Evolutionary conservation across 805 yeast genomes (phyloP).

Genomic region (Yamadazyma nakazawae): DNA sequence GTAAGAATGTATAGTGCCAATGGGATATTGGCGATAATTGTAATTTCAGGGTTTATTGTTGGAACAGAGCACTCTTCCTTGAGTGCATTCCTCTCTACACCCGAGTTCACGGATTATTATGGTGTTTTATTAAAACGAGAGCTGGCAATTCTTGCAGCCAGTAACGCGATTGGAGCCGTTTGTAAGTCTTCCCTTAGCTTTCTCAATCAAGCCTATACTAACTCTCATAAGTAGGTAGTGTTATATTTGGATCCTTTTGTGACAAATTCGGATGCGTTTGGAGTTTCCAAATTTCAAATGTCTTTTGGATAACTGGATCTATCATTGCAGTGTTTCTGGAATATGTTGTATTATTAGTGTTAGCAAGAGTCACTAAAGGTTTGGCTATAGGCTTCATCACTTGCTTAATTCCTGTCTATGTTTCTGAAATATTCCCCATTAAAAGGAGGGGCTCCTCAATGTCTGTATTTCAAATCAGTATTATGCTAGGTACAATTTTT

Average conservation of each 20-base stretch:
- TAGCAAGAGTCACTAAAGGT: constrained; percentile 31
- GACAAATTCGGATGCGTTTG: constrained; percentile 27
- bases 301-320: constrained; percentile 29
- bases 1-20: constrained; percentile 17
- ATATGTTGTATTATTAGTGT: constrained; percentile 21
- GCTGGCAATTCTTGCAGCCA: constrained; percentile 22
- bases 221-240: constrained; percentile 23
- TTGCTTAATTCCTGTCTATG: constrained; percentile 30
- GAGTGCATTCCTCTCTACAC: constrained; percentile 18
- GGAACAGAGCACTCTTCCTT: constrained; percentile 29
- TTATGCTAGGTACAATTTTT: constrained; percentile 18
- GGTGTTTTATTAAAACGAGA: constrained; percentile 21
- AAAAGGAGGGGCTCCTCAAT: constrained; percentile 21
- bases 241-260: constrained; percentile 26
- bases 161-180: constrained; percentile 35
- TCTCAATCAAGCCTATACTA: not conserved
- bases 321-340: constrained; percentile 23
- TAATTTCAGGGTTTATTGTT: constrained; percentile 24
- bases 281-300: constrained; percentile 21
- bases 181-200: constrained; percentile 7
- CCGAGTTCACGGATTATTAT: constrained; percentile 19
- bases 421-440: constrained; percentile 26
- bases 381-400: constrained; percentile 29
- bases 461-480: constrained; percentile 21
- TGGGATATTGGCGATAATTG: constrained; percentile 19